Conservation (phyloP, 1,139 yeast genomes). For the Geotrichum candidum region DNA sequence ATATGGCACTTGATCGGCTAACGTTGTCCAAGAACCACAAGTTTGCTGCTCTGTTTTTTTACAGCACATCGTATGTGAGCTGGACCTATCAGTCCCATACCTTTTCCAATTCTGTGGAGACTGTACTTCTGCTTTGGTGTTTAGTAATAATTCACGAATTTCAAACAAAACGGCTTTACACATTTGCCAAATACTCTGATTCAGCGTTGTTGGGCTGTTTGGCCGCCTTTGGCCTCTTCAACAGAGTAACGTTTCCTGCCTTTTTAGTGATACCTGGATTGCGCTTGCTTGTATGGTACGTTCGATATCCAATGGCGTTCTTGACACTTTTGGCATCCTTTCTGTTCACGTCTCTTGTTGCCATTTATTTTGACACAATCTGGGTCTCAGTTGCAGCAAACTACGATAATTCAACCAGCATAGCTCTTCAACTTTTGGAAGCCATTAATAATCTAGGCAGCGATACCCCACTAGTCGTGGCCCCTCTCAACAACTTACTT, state of each 20-base stretch:
- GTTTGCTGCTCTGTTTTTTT: slow-evolving; percentile 57
- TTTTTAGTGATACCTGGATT: slow-evolving; percentile 58
- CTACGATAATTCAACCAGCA: background rate
- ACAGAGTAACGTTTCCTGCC: slow-evolving; percentile 75
- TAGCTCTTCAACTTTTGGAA: background rate
- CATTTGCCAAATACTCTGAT: slow-evolving; percentile 29
- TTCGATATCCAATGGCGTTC: slow-evolving; percentile 26
- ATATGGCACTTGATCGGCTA: slow-evolving; percentile 42
- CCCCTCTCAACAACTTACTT: slow-evolving; percentile 70
- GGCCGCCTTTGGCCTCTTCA: slow-evolving; percentile 66
- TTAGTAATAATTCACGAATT: slow-evolving; percentile 42
- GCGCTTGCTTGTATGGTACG: slow-evolving; percentile 27
- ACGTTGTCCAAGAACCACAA: slow-evolving; percentile 57
- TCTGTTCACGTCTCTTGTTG: slow-evolving; percentile 33
- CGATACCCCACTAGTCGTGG: slow-evolving; percentile 39
- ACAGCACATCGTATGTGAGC: slow-evolving; percentile 73
- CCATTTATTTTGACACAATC: slow-evolving; percentile 53
- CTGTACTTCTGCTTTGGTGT: slow-evolving; percentile 54
- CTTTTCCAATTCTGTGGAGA: slow-evolving; percentile 82
- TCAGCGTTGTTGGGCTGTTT: slow-evolving; percentile 47
- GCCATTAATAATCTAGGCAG: slow-evolving; percentile 4
- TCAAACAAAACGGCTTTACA: slow-evolving; percentile 23
- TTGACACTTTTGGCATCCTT: slow-evolving; percentile 27
- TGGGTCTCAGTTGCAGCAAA: slow-evolving; percentile 25
- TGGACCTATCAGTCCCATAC: slow-evolving; percentile 80